These are phyloP conservation scores for Sugiyamaella xylanicola DNA, from an alignment of 1,139 yeast species.

Conservation along the genomic window DNA sequence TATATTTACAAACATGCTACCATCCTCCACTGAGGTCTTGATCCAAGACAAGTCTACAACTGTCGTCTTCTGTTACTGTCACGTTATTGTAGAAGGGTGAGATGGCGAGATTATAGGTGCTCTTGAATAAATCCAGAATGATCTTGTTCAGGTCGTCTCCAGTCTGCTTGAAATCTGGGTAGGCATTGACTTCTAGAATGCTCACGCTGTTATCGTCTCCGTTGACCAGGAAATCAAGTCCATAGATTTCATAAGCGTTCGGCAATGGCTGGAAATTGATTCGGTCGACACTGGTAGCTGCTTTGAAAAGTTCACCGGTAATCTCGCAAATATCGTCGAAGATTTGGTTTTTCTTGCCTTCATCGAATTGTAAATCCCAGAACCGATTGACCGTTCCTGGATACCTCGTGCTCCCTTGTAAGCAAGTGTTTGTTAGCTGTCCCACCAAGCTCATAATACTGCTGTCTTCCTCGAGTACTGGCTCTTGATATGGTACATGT, in stretches of 20 bases:
- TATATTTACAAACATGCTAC: constrained; percentile 1
- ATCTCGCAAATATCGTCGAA: constrained; percentile 60
- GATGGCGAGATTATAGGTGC: constrained; percentile 34
- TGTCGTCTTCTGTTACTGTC: constrained; percentile 1
- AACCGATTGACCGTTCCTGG: constrained; percentile 65
- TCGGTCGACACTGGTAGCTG: constrained; percentile 77
- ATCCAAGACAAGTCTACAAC: constrained; percentile 5
- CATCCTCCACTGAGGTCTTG: constrained; percentile 15
- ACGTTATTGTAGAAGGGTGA: constrained; percentile 33
- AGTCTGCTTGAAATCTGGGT: constrained; percentile 96
- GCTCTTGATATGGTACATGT: constrained; percentile 51
- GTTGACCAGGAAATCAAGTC: constrained; percentile 81
- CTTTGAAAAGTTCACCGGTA: constrained; percentile 73
- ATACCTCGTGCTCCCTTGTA: constrained; percentile 59
- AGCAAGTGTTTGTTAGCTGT: constrained; percentile 91
- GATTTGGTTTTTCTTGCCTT: constrained; percentile 44
- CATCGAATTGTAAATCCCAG: constrained; percentile 52
- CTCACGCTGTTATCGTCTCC: constrained; percentile 52
- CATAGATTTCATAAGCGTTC: constrained; percentile 85
- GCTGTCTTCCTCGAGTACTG: constrained; percentile 38
- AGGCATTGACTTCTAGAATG: constrained; percentile 84
- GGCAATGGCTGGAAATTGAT: constrained; percentile 85
- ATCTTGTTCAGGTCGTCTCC: constrained; percentile 71
- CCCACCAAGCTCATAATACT: constrained; percentile 53
- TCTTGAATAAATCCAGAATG: constrained; percentile 47